phyloP scores from a whole-genome alignment of 2,329 filamentous ascomycete species.

The Stemphylium lycopersici region DNA sequence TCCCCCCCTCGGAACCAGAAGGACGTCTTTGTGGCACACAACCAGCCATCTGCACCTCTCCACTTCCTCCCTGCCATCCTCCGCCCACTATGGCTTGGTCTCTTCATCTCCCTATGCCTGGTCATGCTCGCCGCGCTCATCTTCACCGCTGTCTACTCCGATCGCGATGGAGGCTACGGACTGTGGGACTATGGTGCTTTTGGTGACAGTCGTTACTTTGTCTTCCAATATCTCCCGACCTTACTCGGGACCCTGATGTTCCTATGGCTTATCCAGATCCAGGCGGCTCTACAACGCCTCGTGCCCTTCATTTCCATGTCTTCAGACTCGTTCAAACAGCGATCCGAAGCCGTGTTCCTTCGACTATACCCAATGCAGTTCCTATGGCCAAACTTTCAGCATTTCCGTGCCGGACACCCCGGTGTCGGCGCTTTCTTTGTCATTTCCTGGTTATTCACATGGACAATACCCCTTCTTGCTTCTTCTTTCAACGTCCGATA shows the following conservation, averaged over 20 bases:
- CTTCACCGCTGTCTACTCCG: conserved; percentile 64
- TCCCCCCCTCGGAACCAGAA: conserved; percentile 25
- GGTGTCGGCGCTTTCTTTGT: conserved; percentile 70
- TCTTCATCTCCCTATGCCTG: conserved; percentile 66
- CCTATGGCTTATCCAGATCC: conserved; percentile 77
- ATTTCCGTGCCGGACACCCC: conserved; percentile 72
- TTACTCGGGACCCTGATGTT: conserved; percentile 73
- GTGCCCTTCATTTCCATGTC: conserved; percentile 81
- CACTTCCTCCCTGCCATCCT: conserved; percentile 75
- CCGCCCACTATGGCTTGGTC: conserved; percentile 67
- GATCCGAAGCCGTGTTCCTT: conserved; percentile 69
- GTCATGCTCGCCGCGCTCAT: conserved; percentile 75
- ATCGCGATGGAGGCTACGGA: conserved; percentile 60
- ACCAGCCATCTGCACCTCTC: conserved; percentile 56
- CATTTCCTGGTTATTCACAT: conserved; percentile 77
- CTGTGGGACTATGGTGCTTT: conserved; percentile 72
- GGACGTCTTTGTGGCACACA: conserved; percentile 57
- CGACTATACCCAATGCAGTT: conserved; percentile 66
- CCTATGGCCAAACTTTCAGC: conserved; percentile 70
- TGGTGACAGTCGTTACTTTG: conserved; percentile 77
- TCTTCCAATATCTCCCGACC: conserved; percentile 85
- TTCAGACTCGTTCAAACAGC: conserved; percentile 63
- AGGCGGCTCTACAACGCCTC: conserved; percentile 75
- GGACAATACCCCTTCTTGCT: conserved; percentile 82
- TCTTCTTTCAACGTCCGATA: conserved; percentile 73